These are phyloP conservation scores for Aspergillus terreus DNA, from an alignment of 2,329 filamentous ascomycete species.

Conservation along the genomic window DNA sequence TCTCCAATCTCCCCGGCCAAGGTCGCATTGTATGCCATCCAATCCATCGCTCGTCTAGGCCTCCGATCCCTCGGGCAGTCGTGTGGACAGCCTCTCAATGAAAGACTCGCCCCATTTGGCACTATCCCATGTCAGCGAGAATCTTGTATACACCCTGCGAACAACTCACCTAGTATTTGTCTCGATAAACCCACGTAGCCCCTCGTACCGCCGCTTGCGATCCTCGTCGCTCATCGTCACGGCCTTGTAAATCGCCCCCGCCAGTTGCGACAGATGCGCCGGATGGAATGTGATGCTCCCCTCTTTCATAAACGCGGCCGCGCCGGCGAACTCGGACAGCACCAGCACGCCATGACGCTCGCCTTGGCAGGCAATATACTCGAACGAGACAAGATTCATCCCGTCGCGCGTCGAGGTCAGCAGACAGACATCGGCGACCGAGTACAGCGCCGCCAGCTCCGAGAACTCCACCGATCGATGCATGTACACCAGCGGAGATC, in stretches of 20 bases:
- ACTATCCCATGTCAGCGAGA: constrained; percentile 11
- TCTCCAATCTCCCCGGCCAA: no score
- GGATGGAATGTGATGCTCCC: constrained; percentile 89
- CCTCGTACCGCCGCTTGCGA: constrained; percentile 74
- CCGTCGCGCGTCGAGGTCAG: constrained; percentile 89
- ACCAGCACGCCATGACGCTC: constrained; percentile 87
- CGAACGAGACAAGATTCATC: constrained; percentile 96
- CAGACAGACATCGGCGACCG: constrained; percentile 80
- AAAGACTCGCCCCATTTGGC: constrained; percentile 32
- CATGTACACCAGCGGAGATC: constrained; percentile 94
- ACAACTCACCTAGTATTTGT: constrained; percentile 70
- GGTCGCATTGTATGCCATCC: no score
- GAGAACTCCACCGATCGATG: constrained; percentile 92
- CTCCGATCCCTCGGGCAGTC: neutral
- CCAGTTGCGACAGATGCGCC: constrained; percentile 90
- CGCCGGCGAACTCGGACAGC: constrained; percentile 91
- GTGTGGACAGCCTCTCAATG: constrained; percentile 11
- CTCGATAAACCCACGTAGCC: constrained; percentile 82
- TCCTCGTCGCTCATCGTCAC: constrained; percentile 83
- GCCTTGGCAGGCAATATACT: constrained; percentile 89
- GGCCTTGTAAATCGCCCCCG: constrained; percentile 79
- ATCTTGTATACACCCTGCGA: neutral
- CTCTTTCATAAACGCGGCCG: constrained; percentile 76
- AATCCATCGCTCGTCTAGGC: no score
- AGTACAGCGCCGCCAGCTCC: constrained; percentile 88